phyloP scores from a whole-genome alignment of 2,329 filamentous ascomycete genomes.

The Curvularia sp. region DNA sequence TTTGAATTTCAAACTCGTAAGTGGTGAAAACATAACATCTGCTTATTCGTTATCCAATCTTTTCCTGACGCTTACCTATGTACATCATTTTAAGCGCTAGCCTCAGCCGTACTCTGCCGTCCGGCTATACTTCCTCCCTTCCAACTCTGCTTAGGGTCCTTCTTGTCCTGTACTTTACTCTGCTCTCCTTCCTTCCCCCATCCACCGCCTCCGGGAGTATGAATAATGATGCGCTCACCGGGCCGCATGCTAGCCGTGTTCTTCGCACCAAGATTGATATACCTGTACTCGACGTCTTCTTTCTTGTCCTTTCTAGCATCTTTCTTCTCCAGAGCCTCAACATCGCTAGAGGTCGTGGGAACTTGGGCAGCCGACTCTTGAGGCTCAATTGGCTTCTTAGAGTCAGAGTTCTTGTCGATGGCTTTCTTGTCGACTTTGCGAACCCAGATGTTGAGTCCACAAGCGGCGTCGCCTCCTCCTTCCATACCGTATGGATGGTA shows the following conservation, averaged over 20 bases:
- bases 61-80: not conserved
- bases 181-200: slow-evolving; percentile 71
- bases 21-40: not conserved
- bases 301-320: slow-evolving; percentile 34
- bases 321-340: slow-evolving; percentile 31
- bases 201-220: slow-evolving; percentile 79
- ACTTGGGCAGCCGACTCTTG: slow-evolving; percentile 32
- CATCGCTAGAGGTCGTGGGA: slow-evolving; percentile 60
- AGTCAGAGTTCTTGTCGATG: slow-evolving; percentile 37
- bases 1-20: not conserved
- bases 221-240: slow-evolving; percentile 79
- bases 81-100: slow-evolving; percentile 34
- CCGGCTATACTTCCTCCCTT: slow-evolving; percentile 65
- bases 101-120: slow-evolving; percentile 62
- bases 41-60: no score
- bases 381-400: slow-evolving; percentile 30
- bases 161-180: slow-evolving; percentile 57
- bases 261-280: slow-evolving; percentile 78
- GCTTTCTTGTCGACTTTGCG: slow-evolving; percentile 63
- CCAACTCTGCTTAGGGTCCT: slow-evolving; percentile 68
- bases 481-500: slow-evolving; percentile 82
- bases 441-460: slow-evolving; percentile 89
- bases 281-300: slow-evolving; percentile 63
- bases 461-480: slow-evolving; percentile 79
- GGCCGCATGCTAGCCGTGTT: slow-evolving; percentile 79